Evolutionary conservation across 2,329 filamentous ascomycete species (phyloP).

Genomic region (Karstenula rhodostoma): DNA sequence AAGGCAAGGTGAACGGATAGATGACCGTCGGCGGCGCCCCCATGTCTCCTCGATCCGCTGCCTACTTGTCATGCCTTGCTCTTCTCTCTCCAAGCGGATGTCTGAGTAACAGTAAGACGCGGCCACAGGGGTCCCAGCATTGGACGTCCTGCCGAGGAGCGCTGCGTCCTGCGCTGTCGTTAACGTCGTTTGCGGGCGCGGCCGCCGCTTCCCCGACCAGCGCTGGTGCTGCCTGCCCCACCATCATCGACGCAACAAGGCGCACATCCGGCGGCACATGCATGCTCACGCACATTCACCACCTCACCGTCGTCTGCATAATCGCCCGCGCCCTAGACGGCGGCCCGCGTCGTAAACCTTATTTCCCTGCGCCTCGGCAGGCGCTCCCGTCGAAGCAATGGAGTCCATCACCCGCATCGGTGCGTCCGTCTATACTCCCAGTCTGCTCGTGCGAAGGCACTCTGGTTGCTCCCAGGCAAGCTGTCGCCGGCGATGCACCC

Average conservation of each 20-base stretch:
- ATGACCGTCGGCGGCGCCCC: conserved; percentile 48
- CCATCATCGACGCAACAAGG: conserved; percentile 1
- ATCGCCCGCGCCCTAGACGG: conserved; percentile 28
- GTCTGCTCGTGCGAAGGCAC: conserved; percentile 1
- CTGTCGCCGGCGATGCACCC: conserved; percentile 40
- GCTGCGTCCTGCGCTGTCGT: no score
- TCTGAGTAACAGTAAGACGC: neutral
- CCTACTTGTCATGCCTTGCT: conserved; percentile 17
- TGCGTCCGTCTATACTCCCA: conserved; percentile 55
- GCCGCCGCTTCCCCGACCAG: conserved; percentile 13
- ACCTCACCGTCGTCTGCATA: conserved; percentile 38
- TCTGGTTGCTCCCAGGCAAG: conserved; percentile 12
- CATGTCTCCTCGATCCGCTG: conserved; percentile 20
- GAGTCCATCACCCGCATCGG: conserved; percentile 96
- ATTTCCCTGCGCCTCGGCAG: conserved; percentile 21
- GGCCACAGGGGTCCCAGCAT: neutral
- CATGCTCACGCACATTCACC: conserved; percentile 28
- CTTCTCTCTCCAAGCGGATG: neutral
- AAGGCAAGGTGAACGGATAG: conserved; percentile 49
- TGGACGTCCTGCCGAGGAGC: conserved; percentile 2
- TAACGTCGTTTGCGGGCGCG: neutral
- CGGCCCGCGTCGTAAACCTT: conserved; percentile 20
- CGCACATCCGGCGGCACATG: conserved; percentile 14
- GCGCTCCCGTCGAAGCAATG: conserved; percentile 63
- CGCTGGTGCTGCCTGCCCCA: conserved; percentile 14